Percentiles rank a stretch among this genome's conserved stretches.
Conservation (phyloP, 2,329 filamentous ascomycete species). For the Penicillium hesseltinei region DNA sequence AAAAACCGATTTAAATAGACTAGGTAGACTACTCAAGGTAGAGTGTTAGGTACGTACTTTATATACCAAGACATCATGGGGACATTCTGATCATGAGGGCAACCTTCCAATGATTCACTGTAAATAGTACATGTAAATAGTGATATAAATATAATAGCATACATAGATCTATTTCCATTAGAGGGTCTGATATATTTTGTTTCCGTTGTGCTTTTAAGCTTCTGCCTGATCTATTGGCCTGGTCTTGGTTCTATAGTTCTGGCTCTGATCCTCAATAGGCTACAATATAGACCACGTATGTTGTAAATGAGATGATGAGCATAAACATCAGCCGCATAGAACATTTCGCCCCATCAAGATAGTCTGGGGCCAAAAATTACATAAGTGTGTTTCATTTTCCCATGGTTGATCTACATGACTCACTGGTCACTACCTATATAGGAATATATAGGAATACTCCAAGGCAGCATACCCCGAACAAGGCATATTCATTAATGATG, state of each 20-base stretch:
- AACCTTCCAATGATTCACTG: neutral
- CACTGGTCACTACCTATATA: neutral
- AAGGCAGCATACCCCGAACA: neutral
- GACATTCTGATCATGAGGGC: neutral
- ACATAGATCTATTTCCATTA: neutral
- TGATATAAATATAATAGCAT: too few relatives aligned
- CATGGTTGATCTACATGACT: slow-evolving; percentile 1
- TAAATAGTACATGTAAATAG: neutral
- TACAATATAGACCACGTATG: neutral
- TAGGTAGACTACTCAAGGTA: neutral
- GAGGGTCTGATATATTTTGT: neutral
- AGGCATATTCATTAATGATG: neutral
- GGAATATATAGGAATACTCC: neutral
- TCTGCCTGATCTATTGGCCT: neutral
- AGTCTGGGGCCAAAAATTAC: neutral
- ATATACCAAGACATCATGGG: neutral
- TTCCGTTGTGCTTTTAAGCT: neutral
- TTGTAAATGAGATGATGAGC: neutral
- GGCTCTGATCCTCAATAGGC: neutral
- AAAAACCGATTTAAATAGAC: too few relatives aligned
- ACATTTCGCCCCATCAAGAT: neutral
- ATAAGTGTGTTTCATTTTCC: neutral
- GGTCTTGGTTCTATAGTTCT: neutral
- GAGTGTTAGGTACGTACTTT: neutral
- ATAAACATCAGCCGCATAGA: neutral